These are phyloP conservation scores for Scheffersomyces coipomensis DNA, from an alignment of 805 yeast genomes.

Conservation along the genomic window DNA sequence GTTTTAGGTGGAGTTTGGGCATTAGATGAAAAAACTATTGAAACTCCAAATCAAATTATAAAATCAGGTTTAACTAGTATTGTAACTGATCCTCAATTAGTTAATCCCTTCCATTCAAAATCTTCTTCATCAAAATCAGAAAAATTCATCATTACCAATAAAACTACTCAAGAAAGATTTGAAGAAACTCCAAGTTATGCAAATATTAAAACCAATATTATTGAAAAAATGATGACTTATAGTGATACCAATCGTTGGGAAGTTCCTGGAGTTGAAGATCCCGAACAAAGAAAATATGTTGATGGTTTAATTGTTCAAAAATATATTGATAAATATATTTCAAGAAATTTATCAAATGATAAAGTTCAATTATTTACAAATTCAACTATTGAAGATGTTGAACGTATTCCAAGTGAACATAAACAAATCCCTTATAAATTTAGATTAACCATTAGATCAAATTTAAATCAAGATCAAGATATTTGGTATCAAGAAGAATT, in stretches of 20 bases:
- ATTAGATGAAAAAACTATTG: constrained; percentile 20
- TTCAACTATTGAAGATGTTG: constrained; percentile 41
- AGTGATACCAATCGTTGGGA: constrained; percentile 40
- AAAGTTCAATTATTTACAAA: constrained; percentile 21
- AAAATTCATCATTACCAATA: constrained; percentile 9
- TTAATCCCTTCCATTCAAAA: constrained; percentile 19
- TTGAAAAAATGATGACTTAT: constrained; percentile 45
- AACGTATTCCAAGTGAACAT: constrained; percentile 9
- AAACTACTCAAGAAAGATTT: constrained; percentile 24
- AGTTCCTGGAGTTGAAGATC: constrained; percentile 12
- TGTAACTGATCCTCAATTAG: constrained; percentile 27
- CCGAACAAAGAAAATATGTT: constrained; percentile 22
- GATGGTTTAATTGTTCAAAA: constrained; percentile 22
- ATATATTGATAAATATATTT: constrained; percentile 28
- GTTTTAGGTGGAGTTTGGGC: constrained; percentile 45
- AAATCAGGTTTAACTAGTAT: constrained; percentile 18
- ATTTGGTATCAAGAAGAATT: constrained; percentile 36
- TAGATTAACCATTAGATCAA: constrained; percentile 17
- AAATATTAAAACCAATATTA: constrained; percentile 37
- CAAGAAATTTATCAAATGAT: constrained; percentile 14
- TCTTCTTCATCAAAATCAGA: background rate
- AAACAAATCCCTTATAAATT: constrained; percentile 12
- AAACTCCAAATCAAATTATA: constrained; percentile 17
- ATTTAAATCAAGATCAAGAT: constrained; percentile 18
- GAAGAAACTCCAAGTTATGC: constrained; percentile 27